Evolutionary conservation across 441 rosid genomes (phyloP).

Genomic region (Omphalea diandra): DNA sequence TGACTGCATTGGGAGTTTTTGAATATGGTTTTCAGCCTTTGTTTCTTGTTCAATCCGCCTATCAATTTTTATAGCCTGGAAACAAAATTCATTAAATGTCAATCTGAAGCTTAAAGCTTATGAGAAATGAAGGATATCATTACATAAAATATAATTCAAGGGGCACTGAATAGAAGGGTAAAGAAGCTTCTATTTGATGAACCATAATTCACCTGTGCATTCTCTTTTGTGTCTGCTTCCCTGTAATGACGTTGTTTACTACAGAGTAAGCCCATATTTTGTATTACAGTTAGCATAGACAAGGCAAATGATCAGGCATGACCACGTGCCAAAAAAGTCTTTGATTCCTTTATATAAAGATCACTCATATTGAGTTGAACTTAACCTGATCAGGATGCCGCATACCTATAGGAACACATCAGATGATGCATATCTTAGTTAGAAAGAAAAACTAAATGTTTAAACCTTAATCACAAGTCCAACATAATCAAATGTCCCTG

Average conservation of each 20-base stretch:
- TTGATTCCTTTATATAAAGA: slow-evolving; percentile 29
- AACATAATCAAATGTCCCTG: background rate
- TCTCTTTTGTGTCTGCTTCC: slow-evolving; percentile 76
- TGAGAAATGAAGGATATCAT: slow-evolving; percentile 2
- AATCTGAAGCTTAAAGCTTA: slow-evolving; percentile 12
- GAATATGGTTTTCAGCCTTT: slow-evolving; percentile 90
- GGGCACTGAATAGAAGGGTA: slow-evolving; percentile 14
- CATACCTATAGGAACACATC: background rate
- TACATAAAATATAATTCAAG: background rate
- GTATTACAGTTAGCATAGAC: slow-evolving; percentile 51
- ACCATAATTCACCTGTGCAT: slow-evolving; percentile 55
- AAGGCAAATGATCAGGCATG: slow-evolving; percentile 34
- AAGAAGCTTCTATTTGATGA: slow-evolving; percentile 8
- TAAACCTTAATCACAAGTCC: slow-evolving; percentile 4
- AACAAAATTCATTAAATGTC: slow-evolving; percentile 16
- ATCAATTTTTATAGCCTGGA: slow-evolving; percentile 87
- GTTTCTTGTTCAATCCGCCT: slow-evolving; percentile 94
- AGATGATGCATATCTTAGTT: slow-evolving; percentile 4
- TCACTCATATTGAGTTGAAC: slow-evolving; percentile 27
- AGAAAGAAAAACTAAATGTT: background rate
- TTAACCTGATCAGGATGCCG: slow-evolving; percentile 27
- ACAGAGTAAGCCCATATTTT: slow-evolving; percentile 84
- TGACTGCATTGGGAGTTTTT: slow-evolving; percentile 68
- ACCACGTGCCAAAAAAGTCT: slow-evolving; percentile 24
- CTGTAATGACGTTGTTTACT: slow-evolving; percentile 59